Conservation (phyloP, 768 basidiomycete species). For the Leccinum uliginosum region DNA sequence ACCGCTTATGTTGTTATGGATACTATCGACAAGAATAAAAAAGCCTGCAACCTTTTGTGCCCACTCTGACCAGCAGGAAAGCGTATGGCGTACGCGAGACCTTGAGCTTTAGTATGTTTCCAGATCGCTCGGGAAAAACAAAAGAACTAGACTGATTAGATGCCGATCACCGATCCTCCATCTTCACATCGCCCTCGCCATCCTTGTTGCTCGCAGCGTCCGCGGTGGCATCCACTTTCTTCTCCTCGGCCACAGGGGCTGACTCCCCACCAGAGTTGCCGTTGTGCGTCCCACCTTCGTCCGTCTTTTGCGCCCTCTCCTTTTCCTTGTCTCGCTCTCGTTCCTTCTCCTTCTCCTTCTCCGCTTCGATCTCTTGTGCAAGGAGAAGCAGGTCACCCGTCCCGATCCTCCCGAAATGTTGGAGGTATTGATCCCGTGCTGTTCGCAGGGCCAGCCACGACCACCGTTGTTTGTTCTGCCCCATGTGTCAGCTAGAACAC, state of each 20-base stretch:
- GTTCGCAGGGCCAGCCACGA: slow-evolving; percentile 79
- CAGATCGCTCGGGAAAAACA: too few species aligned
- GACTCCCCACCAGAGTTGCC: slow-evolving; percentile 31
- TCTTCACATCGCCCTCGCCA: slow-evolving; percentile 45
- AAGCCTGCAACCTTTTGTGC: too few species aligned
- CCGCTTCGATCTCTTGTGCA: slow-evolving; percentile 32
- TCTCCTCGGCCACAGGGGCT: slow-evolving; percentile 27
- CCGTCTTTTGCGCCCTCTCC: slow-evolving; percentile 25
- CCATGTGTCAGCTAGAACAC: slow-evolving; percentile 10
- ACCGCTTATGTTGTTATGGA: neutral
- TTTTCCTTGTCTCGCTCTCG: slow-evolving; percentile 32
- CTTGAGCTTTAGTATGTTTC: too few species aligned
- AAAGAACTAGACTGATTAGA: neutral
- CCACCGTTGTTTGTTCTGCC: slow-evolving; percentile 71
- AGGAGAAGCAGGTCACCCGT: slow-evolving; percentile 64
- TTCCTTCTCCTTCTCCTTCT: slow-evolving; percentile 36
- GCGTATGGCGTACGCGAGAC: too few species aligned
- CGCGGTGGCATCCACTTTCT: slow-evolving; percentile 18
- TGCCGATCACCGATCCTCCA: slow-evolving; percentile 37
- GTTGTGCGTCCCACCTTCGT: slow-evolving; percentile 15
- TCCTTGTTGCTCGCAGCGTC: slow-evolving; percentile 26
- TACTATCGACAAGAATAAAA: neutral
- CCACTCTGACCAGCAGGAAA: neutral
- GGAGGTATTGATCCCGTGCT: slow-evolving; percentile 66
- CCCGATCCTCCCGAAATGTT: slow-evolving; percentile 80